phyloP scores from a whole-genome alignment of 1,284 basidiomycete species.

The Veloboletus limbatus region DNA sequence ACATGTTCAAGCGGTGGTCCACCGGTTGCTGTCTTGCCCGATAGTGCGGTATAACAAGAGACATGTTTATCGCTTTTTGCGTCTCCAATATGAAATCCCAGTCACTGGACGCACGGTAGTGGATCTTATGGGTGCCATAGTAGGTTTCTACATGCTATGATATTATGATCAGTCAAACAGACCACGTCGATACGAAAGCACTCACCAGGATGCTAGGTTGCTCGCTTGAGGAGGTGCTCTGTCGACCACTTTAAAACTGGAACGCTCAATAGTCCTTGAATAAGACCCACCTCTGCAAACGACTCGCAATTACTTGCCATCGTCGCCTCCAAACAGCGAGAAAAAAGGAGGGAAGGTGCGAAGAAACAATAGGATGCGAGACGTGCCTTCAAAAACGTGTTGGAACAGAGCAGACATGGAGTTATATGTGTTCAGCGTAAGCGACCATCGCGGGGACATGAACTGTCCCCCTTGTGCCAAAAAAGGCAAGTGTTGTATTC shows the following conservation, averaged over 20 bases:
- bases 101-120: constrained; percentile 49
- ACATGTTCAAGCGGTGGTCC: constrained; percentile 67
- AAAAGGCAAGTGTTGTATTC: constrained; percentile 33
- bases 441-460: constrained; percentile 7
- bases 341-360: not conserved
- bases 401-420: constrained; percentile 1
- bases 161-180: constrained; percentile 4
- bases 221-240: constrained; percentile 27
- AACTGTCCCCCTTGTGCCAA: constrained; percentile 24
- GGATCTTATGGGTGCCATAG: constrained; percentile 52
- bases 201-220: constrained; percentile 17
- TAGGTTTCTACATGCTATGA: constrained; percentile 12
- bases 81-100: constrained; percentile 65
- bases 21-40: constrained; percentile 68
- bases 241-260: constrained; percentile 10
- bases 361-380: constrained; percentile 2
- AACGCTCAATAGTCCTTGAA: not conserved
- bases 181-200: not conserved
- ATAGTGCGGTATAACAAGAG: constrained; percentile 70
- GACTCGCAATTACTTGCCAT: constrained; percentile 28
- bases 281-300: constrained; percentile 27
- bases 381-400: constrained; percentile 7
- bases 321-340: constrained; percentile 2
- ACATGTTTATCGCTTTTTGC: constrained; percentile 54
- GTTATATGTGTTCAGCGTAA: constrained; percentile 17